A percentile compares a stretch with the other conserved stretches of the same genome.
These are phyloP conservation scores for Aspergillus fumigatiaffinis DNA, from an alignment of 2,329 filamentous ascomycete genomes.

Conservation along the genomic window DNA sequence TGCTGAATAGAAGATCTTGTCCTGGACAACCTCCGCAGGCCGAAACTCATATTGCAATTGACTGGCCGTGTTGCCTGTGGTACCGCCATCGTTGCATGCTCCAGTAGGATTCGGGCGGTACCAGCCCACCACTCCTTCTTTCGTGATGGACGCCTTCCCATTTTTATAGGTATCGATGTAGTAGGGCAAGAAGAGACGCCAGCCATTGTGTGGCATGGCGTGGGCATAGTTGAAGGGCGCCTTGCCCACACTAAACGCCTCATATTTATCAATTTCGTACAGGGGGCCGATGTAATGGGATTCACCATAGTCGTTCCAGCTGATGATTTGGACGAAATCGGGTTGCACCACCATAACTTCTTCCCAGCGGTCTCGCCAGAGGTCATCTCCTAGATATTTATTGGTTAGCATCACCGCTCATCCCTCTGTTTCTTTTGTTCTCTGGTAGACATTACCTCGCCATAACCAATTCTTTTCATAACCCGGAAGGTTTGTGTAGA, in stretches of 20 bases:
- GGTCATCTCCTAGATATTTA: conserved; percentile 43
- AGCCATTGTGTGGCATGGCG: conserved; percentile 23
- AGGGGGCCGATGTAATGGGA: conserved; percentile 56
- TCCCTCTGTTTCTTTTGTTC: no score
- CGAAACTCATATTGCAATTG: conserved; percentile 22
- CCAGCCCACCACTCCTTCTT: conserved; percentile 19
- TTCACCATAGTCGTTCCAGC: conserved; percentile 61
- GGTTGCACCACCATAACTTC: conserved; percentile 49
- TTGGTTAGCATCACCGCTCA: no score
- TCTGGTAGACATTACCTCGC: no score
- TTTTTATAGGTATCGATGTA: conserved; percentile 32
- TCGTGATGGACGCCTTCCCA: conserved; percentile 17
- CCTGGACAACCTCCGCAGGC: conserved; percentile 7
- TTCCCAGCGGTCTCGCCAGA: conserved; percentile 59
- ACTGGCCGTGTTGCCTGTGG: conserved; percentile 5
- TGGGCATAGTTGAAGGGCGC: conserved; percentile 36
- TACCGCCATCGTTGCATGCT: conserved; percentile 14
- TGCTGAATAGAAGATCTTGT: conserved; percentile 24
- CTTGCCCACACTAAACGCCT: conserved; percentile 5
- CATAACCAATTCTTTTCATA: no score
- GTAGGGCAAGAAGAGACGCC: conserved; percentile 27
- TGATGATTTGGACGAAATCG: conserved; percentile 52
- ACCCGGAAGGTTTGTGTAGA: no score
- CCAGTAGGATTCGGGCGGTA: conserved; percentile 13
- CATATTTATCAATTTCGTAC: conserved; percentile 24